A percentile compares a stretch with the other conserved stretches of the same genome.
phyloP scores from a whole-genome alignment of 192 early-diverging fungal species.

The Coemansia sp. region DNA sequence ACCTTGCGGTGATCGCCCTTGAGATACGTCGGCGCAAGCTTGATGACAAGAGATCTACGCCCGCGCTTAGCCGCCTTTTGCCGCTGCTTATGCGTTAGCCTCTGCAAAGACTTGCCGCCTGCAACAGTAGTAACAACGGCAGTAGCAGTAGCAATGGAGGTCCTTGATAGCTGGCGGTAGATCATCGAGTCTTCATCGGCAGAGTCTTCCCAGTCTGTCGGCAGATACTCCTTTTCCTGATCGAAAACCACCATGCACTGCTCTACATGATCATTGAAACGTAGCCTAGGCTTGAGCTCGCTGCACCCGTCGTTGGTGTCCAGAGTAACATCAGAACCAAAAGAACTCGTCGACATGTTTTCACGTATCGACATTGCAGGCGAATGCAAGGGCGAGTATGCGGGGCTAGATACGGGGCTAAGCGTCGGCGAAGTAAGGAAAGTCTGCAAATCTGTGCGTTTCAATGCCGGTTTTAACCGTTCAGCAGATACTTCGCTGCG shows the following conservation, averaged over 20 bases:
- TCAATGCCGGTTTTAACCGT: conserved; percentile 40
- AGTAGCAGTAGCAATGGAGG: neutral
- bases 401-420: conserved; percentile 42
- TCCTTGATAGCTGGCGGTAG: neutral
- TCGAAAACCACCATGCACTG: conserved; percentile 57
- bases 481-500: neutral
- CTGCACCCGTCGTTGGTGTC: conserved; percentile 20
- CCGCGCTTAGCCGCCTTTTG: conserved; percentile 3
- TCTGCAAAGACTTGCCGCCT: neutral
- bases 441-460: conserved; percentile 50
- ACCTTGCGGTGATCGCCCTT: conserved; percentile 51
- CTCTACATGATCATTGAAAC: conserved; percentile 57
- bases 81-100: conserved; percentile 5
- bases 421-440: conserved; percentile 51
- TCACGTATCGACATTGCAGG: conserved; percentile 50
- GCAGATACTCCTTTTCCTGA: conserved; percentile 53
- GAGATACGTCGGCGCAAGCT: conserved; percentile 46
- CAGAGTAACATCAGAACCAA: conserved; percentile 42
- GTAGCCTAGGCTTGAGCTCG: conserved; percentile 38
- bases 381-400: conserved; percentile 32
- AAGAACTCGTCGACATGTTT: conserved; percentile 49
- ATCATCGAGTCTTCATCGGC: conserved; percentile 11
- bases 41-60: conserved; percentile 47
- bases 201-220: conserved; percentile 44
- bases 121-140: too few species aligned